A percentile compares a stretch with the other conserved stretches of the same genome.
Evolutionary conservation across 2,329 filamentous ascomycete genomes (phyloP).

Genomic region (Xylaria sp.): DNA sequence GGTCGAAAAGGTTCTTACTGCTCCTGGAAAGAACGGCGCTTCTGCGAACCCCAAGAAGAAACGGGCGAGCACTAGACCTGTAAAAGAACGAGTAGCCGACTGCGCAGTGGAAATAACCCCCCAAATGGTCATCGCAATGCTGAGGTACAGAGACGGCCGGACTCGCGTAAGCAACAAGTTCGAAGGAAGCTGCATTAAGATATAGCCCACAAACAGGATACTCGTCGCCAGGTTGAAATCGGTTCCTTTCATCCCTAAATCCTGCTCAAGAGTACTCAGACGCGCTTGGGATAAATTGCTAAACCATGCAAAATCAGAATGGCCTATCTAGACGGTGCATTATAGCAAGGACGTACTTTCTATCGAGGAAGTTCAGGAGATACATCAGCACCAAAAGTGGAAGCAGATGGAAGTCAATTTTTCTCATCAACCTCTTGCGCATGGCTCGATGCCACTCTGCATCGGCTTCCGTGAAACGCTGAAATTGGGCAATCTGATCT

Average conservation of each 20-base stretch:
- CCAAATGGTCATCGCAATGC: conserved; percentile 56
- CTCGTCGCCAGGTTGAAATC: conserved; percentile 67
- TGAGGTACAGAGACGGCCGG: conserved; percentile 64
- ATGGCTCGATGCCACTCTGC: conserved; percentile 47
- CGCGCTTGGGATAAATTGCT: conserved; percentile 66
- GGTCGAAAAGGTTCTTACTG: conserved; percentile 37
- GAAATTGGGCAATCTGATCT: conserved; percentile 42
- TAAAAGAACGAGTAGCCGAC: conserved; percentile 57
- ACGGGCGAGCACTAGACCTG: conserved; percentile 57
- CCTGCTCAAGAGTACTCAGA: conserved; percentile 63
- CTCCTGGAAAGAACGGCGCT: conserved; percentile 63
- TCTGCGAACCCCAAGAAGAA: conserved; percentile 62
- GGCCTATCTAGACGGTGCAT: not conserved
- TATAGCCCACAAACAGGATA: conserved; percentile 68
- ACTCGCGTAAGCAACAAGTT: conserved; percentile 67
- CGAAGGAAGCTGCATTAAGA: conserved; percentile 71
- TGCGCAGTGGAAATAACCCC: conserved; percentile 56
- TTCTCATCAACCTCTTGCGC: conserved; percentile 56
- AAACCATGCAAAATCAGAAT: conserved; percentile 21
- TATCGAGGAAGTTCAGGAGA: conserved; percentile 66
- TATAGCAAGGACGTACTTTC: conserved; percentile 46
- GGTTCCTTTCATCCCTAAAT: conserved; percentile 64
- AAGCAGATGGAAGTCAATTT: conserved; percentile 63
- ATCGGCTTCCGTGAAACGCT: conserved; percentile 45
- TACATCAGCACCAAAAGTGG: conserved; percentile 67